Percentiles rank a stretch among this genome's conserved stretches.
These are phyloP conservation scores for Acarospora socialis DNA, from an alignment of 2,329 filamentous ascomycete species.

Conservation along the genomic window DNA sequence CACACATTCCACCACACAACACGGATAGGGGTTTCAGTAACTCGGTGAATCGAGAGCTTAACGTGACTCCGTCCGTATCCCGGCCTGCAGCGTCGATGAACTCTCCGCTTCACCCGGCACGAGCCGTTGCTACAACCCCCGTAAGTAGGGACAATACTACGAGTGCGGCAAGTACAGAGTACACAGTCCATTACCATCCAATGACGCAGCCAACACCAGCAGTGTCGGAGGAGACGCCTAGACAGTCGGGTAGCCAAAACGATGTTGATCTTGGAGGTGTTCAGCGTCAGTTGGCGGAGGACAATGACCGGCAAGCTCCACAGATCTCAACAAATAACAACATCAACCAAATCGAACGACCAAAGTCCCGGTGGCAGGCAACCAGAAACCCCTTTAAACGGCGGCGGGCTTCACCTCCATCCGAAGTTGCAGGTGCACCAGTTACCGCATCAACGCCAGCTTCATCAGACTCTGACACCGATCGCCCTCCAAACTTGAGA, in stretches of 20 bases:
- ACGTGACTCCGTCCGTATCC: no score
- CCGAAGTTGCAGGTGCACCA: slow-evolving; percentile 44
- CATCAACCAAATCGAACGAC: background rate
- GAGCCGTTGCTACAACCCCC: slow-evolving; percentile 37
- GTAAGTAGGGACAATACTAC: slow-evolving; percentile 46
- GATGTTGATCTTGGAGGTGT: slow-evolving; percentile 6
- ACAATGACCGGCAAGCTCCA: no score
- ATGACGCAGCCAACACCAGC: slow-evolving; percentile 20
- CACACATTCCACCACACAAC: background rate
- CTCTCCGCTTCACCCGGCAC: slow-evolving; percentile 27
- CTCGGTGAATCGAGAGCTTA: no score
- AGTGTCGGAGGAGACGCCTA: slow-evolving; percentile 20
- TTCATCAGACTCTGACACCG: no score
- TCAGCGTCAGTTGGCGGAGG: slow-evolving; percentile 2
- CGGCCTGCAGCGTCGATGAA: no score
- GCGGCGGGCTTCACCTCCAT: slow-evolving; percentile 42
- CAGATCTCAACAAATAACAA: background rate
- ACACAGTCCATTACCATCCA: slow-evolving; percentile 47
- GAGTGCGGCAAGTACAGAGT: slow-evolving; percentile 49
- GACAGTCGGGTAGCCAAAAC: slow-evolving; percentile 17
- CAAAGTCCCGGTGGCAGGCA: no score
- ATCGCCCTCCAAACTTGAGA: no score
- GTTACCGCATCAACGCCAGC: no score
- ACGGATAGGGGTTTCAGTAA: slow-evolving; percentile 4
- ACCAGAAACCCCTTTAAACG: slow-evolving; percentile 44